Evolutionary conservation across 192 early-diverging fungal species (phyloP), one percentile per base, ranked within the genome.

Genomic region (Backusella macrospora): DNA sequence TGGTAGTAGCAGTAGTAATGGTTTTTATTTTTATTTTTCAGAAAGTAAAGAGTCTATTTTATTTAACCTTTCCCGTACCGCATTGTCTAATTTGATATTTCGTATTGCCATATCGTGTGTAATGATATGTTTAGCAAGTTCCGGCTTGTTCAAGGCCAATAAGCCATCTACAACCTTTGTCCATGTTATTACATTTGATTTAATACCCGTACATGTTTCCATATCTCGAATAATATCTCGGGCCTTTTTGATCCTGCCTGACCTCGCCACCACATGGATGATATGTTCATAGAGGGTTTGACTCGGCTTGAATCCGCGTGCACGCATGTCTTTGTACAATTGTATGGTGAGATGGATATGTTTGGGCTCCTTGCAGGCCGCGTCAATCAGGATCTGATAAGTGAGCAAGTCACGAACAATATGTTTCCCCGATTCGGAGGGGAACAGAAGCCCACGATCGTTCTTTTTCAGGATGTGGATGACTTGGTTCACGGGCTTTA

Each of bases 351-450:
- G 18, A 6, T 42, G 23, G 26, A 49, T 66, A 52, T 71, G 39
- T n/a, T 46, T n/a, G 14, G 64, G 67, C 13, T 62, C 52, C 34
- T 70, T 44, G 12, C 52, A 68, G 2, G 44, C 42, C 0, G 65
- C 73, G 18, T 75, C 68, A 1, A 79, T 16, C 5, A 79, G 65
- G 21, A 79, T 62, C 10, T 72, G 64, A 45, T 72, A 79, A 3
- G 70, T 75, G 23, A 75, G 72, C 5, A 55, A 47, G 55, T 72
- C 39, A 0, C 21, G 10, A 12, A 5, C 34, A 49, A 74, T 65
- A 5, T n/a, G 63, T 59, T 52, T 34, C 1, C 64, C 64, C 34
- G 10, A 40, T 18, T 55, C 62, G 1, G 37, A 23, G 9, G 55
- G 18, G 26, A 47, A 62, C 0, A 65, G 40, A 9, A n/a, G 18